These are phyloP conservation scores for Ophiocordyceps camponoti-saundersi DNA, from an alignment of 2,329 filamentous ascomycete genomes.

Conservation along the genomic window DNA sequence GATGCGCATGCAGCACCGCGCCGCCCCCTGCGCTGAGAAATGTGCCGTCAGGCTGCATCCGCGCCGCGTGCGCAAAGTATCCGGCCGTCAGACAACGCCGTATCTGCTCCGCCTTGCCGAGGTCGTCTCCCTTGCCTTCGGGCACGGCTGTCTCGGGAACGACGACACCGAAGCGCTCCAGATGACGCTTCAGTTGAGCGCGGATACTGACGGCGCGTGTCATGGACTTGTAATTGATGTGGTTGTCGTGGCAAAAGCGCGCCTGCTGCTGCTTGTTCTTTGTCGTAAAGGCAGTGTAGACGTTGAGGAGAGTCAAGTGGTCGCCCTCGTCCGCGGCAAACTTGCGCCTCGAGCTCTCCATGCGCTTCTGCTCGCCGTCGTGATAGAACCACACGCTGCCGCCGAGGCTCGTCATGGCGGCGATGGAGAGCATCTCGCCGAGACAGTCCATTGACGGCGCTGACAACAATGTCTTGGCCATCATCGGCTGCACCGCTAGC, in stretches of 20 bases:
- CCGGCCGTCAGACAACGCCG: conserved; percentile 72
- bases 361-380: conserved; percentile 56
- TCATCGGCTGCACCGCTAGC: conserved; percentile 86
- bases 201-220: conserved; percentile 70
- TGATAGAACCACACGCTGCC: conserved; percentile 71
- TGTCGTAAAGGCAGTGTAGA: conserved; percentile 78
- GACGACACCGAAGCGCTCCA: conserved; percentile 67
- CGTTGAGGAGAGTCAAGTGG: conserved; percentile 80
- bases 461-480: conserved; percentile 71
- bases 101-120: conserved; percentile 50
- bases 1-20: conserved; percentile 70
- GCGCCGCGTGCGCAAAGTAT: conserved; percentile 84
- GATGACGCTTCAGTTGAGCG: conserved; percentile 68
- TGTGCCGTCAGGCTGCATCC: conserved; percentile 84
- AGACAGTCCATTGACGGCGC: conserved; percentile 62
- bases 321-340: conserved; percentile 92
- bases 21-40: conserved; percentile 74
- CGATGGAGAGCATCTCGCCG: conserved; percentile 76
- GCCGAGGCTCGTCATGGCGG: conserved; percentile 82
- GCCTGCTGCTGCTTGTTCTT: conserved; percentile 71
- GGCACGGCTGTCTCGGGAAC: conserved; percentile 44
- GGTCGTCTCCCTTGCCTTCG: conserved; percentile 12
- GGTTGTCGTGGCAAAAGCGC: conserved; percentile 75
- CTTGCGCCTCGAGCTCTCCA: conserved; percentile 58
- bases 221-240: conserved; percentile 75